Evolutionary conservation across 257 asterid species (phyloP).

Genomic region (Avicennia marina): DNA sequence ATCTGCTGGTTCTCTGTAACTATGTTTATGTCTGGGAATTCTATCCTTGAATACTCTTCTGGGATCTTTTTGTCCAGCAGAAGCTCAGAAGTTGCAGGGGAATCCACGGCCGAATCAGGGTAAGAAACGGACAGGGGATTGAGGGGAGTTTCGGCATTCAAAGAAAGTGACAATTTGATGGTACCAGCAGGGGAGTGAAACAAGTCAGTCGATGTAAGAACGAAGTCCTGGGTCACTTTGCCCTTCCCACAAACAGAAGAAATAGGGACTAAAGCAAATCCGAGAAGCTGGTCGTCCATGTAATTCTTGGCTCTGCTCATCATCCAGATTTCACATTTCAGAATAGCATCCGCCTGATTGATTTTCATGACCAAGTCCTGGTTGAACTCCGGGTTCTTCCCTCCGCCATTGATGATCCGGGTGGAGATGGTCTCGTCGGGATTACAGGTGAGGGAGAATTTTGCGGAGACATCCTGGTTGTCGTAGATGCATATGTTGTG

Average conservation of each 20-base stretch:
- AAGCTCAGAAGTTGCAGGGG: slow-evolving; percentile 31
- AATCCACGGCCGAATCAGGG: slow-evolving; percentile 9
- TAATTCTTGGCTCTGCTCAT: slow-evolving; percentile 53
- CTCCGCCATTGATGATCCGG: slow-evolving; percentile 40
- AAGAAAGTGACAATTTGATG: slow-evolving; percentile 48
- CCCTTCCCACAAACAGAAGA: slow-evolving; percentile 44
- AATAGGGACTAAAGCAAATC: slow-evolving; percentile 52
- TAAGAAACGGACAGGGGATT: slow-evolving; percentile 16
- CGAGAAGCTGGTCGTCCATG: slow-evolving; percentile 75
- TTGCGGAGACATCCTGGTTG: slow-evolving; percentile 65
- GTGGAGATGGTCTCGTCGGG: slow-evolving; percentile 55
- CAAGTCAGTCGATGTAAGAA: slow-evolving; percentile 64
- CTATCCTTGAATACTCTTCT: slow-evolving; percentile 49
- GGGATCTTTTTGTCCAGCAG: slow-evolving; percentile 32
- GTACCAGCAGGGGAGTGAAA: slow-evolving; percentile 73
- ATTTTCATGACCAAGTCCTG: slow-evolving; percentile 40
- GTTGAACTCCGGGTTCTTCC: slow-evolving; percentile 53
- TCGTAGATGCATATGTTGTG: slow-evolving; percentile 75
- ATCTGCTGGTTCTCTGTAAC: slow-evolving; percentile 47
- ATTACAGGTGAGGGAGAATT: slow-evolving; percentile 62
- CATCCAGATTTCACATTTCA: slow-evolving; percentile 80
- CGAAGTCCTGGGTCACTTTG: slow-evolving; percentile 43
- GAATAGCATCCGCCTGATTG: slow-evolving; percentile 36
- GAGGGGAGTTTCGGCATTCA: slow-evolving; percentile 28
- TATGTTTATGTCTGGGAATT: slow-evolving; percentile 50